A percentile compares a stretch with the other conserved stretches of the same genome.
These are phyloP conservation scores for Krasilnikovozyma curviuscula DNA, from an alignment of 768 basidiomycete genomes.

Conservation along the genomic window DNA sequence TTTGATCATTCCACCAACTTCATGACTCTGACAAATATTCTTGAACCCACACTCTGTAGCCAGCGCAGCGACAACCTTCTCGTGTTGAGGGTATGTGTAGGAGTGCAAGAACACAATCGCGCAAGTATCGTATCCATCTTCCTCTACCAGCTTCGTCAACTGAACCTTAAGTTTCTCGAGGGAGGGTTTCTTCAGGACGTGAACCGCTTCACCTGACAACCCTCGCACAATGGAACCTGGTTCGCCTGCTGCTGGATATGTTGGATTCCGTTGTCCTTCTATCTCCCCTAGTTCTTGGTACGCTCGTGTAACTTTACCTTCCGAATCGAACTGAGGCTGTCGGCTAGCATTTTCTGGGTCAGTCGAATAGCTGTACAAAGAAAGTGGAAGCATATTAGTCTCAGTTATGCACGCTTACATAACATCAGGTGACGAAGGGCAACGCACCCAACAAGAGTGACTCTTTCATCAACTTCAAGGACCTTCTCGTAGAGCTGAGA, in stretches of 20 bases:
- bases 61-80: constrained; percentile 48
- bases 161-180: constrained; percentile 36
- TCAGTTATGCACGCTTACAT: too few relatives aligned
- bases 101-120: constrained; percentile 83
- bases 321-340: too few relatives aligned
- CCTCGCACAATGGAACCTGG: too few relatives aligned
- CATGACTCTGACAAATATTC: constrained; percentile 73
- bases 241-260: too few relatives aligned
- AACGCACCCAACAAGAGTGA: constrained; percentile 84
- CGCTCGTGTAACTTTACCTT: too few relatives aligned
- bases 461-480: constrained; percentile 69
- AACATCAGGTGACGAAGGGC: too few relatives aligned
- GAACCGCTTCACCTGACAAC: constrained; percentile 71
- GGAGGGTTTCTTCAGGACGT: constrained; percentile 59
- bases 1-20: too few relatives aligned
- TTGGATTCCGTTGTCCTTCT: too few relatives aligned
- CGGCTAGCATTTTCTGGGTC: too few relatives aligned
- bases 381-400: too few relatives aligned
- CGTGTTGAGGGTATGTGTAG: constrained; percentile 65
- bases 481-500: constrained; percentile 55
- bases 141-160: constrained; percentile 51
- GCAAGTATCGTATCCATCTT: constrained; percentile 64
- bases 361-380: too few relatives aligned
- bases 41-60: constrained; percentile 68
- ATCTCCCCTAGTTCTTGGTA: too few relatives aligned